Conservation (phyloP, 805 yeast species). For the Teunomyces panamensis region DNA sequence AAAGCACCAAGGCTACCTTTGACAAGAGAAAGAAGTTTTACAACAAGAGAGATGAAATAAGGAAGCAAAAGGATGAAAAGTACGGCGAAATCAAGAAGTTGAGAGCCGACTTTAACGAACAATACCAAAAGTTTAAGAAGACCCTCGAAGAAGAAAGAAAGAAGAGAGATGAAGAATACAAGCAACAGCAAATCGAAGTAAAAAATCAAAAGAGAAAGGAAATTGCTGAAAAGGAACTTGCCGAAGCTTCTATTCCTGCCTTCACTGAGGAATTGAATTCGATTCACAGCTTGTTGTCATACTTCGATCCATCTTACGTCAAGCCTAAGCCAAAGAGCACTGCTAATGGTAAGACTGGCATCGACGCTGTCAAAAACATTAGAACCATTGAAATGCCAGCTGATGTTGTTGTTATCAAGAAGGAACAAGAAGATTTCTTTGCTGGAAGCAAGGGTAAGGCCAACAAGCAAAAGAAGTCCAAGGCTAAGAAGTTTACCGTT, state of each 20-base stretch:
- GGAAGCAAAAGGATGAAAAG: slow-evolving; percentile 64
- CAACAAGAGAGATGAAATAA: slow-evolving; percentile 63
- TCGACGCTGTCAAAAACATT: slow-evolving; percentile 19
- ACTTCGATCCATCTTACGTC: slow-evolving; percentile 78
- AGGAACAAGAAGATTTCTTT: slow-evolving; percentile 59
- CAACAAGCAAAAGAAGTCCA: slow-evolving; percentile 53
- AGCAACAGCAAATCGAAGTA: slow-evolving; percentile 48
- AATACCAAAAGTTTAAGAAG: slow-evolving; percentile 66
- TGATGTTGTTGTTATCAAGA: slow-evolving; percentile 59
- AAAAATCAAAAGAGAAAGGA: slow-evolving; percentile 53
- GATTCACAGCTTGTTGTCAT: slow-evolving; percentile 67
- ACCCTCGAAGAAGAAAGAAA: slow-evolving; percentile 66
- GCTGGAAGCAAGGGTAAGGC: slow-evolving; percentile 42
- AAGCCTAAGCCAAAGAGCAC: slow-evolving; percentile 44
- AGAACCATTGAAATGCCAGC: slow-evolving; percentile 63
- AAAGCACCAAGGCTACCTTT: slow-evolving; percentile 56
- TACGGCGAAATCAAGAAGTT: slow-evolving; percentile 65
- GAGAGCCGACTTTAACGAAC: slow-evolving; percentile 72
- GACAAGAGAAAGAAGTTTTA: slow-evolving; percentile 64
- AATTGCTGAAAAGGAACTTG: slow-evolving; percentile 62
- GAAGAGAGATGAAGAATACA: slow-evolving; percentile 68
- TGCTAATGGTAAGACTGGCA: slow-evolving; percentile 16
- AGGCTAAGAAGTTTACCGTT: slow-evolving; percentile 60
- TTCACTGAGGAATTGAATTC: slow-evolving; percentile 73
- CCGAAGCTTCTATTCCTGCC: slow-evolving; percentile 79